Evolutionary conservation across 768 basidiomycete genomes (phyloP).

Genomic region (Lentinula lateritia): DNA sequence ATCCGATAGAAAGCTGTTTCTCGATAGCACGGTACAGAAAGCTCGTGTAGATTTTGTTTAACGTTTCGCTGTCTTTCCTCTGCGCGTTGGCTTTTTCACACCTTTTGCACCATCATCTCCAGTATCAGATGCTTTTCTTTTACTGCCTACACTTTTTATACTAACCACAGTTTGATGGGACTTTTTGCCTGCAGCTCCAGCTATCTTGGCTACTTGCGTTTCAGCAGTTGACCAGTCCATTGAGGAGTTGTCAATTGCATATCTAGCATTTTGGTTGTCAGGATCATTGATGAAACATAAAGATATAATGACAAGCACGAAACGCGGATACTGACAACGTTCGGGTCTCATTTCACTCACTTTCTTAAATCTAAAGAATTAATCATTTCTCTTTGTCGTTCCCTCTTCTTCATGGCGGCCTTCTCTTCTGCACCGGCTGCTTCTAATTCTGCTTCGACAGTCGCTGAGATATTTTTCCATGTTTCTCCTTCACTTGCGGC

Average conservation of each 20-base stretch:
- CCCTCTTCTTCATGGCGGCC: constrained; percentile 48
- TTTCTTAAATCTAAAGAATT: constrained; percentile 82
- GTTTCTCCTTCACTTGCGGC: constrained; percentile 7
- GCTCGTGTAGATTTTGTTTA: constrained; percentile 8
- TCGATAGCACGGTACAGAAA: background rate
- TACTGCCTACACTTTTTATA: constrained; percentile 54
- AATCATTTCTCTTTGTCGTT: constrained; percentile 84
- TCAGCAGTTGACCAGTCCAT: constrained; percentile 77
- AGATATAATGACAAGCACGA: background rate
- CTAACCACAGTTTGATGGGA: constrained; percentile 71
- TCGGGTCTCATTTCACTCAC: constrained; percentile 29
- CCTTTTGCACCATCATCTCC: constrained; percentile 24
- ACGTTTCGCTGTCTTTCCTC: constrained; percentile 41
- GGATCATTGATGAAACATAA: background rate
- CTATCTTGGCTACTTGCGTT: constrained; percentile 54
- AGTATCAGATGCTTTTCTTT: constrained; percentile 51
- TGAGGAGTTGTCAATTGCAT: constrained; percentile 64
- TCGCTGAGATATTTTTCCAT: constrained; percentile 42
- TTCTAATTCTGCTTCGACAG: constrained; percentile 64
- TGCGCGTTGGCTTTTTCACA: constrained; percentile 45
- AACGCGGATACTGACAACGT: constrained; percentile 10
- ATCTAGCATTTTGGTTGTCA: constrained; percentile 36
- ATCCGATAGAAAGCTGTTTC: no score
- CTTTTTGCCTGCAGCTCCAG: constrained; percentile 21
- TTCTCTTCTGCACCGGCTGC: constrained; percentile 73